phyloP scores from a whole-genome alignment of 2,329 filamentous ascomycete genomes.

The Ophiosphaerella herpotricha region DNA sequence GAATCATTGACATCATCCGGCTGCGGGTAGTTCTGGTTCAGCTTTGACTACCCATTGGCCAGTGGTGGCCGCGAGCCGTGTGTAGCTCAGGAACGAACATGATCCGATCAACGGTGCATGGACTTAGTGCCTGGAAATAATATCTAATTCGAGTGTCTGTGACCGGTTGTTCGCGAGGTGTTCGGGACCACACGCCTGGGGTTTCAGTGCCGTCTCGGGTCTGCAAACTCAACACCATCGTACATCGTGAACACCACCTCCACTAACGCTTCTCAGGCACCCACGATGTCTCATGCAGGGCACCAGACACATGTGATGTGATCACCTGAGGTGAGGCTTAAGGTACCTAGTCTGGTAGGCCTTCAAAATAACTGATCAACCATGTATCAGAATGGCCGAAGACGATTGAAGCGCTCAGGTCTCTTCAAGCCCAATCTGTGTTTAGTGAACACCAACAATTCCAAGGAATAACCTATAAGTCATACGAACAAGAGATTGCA shows the following conservation, averaged over 20 bases:
- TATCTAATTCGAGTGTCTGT: conserved; percentile 1
- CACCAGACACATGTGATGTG: neutral
- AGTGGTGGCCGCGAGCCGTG: neutral
- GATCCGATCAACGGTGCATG: conserved; percentile 14
- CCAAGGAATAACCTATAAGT: neutral
- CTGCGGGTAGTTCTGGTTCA: no score
- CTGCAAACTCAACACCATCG: conserved; percentile 10
- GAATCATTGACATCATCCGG: no score
- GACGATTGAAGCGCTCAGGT: no score
- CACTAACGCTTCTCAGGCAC: neutral
- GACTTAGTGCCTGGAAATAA: conserved; percentile 19
- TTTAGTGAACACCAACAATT: no score
- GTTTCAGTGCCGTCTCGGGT: conserved; percentile 26
- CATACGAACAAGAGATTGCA: no score
- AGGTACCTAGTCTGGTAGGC: neutral
- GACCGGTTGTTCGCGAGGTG: conserved; percentile 14
- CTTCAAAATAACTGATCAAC: neutral
- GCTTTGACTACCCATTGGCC: no score
- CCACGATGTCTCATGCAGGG: conserved; percentile 1
- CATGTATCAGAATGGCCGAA: neutral
- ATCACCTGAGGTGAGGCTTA: neutral
- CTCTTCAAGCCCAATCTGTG: no score
- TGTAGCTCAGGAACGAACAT: conserved; percentile 15
- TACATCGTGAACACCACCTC: conserved; percentile 9
- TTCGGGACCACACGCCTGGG: conserved; percentile 15